Conservation (phyloP, 148 eudicot species). For the Fallopia convolvulus region DNA sequence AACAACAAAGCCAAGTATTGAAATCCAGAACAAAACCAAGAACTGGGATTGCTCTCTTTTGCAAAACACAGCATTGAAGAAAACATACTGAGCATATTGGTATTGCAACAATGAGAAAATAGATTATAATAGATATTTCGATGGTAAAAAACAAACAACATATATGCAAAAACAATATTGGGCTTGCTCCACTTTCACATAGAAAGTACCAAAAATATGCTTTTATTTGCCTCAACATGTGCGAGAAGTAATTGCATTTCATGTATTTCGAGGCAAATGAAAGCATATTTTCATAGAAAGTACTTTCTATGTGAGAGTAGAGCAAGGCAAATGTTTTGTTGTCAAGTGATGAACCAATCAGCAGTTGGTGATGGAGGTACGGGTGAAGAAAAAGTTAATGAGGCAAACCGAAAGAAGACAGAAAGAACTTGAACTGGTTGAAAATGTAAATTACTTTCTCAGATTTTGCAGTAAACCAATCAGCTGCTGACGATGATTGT, state of each 20-base stretch:
- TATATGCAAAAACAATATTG: neutral
- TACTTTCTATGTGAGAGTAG: too few relatives aligned
- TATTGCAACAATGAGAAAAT: neutral
- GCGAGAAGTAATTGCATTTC: too few relatives aligned
- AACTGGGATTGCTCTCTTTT: neutral
- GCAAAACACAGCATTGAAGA: neutral
- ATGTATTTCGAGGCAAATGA: too few relatives aligned
- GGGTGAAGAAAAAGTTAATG: neutral
- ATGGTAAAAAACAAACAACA: neutral
- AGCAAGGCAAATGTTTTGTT: neutral
- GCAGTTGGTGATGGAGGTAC: neutral
- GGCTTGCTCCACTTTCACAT: too few relatives aligned
- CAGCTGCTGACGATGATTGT: slow-evolving; percentile 28
- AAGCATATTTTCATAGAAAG: too few relatives aligned
- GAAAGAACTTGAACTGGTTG: neutral
- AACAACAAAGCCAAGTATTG: neutral
- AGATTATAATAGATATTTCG: neutral
- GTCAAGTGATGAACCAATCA: neutral
- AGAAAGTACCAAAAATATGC: too few relatives aligned
- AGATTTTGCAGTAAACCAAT: slow-evolving; percentile 46
- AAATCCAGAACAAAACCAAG: too few relatives aligned
- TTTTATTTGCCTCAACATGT: too few relatives aligned
- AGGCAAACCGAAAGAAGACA: neutral
- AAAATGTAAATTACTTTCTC: slow-evolving; percentile 38
- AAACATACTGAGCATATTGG: neutral